A percentile compares a stretch with the other conserved stretches of the same genome.
Evolutionary conservation across 768 basidiomycete genomes (phyloP).

Genomic region (Ramaria sp.): DNA sequence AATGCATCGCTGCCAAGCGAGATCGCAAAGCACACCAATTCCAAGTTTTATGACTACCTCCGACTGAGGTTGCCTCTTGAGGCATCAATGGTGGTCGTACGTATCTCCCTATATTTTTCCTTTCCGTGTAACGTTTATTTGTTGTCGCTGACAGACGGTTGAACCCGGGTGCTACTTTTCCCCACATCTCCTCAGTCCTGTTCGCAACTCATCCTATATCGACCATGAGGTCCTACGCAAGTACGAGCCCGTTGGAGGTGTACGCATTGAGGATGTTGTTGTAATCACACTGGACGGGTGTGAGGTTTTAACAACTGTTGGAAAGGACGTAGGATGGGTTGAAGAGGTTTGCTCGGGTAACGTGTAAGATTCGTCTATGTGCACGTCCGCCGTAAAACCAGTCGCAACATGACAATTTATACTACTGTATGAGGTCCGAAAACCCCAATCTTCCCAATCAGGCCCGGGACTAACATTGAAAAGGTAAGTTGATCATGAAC

Average conservation of each 20-base stretch:
- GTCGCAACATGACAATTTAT: too few species aligned
- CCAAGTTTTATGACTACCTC: slow-evolving; percentile 70
- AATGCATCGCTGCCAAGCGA: slow-evolving; percentile 9
- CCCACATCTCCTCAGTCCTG: slow-evolving; percentile 57
- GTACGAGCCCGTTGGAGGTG: slow-evolving; percentile 81
- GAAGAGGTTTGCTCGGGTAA: slow-evolving; percentile 74
- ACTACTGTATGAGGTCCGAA: too few species aligned
- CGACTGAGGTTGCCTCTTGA: slow-evolving; percentile 66
- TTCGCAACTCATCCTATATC: slow-evolving; percentile 54
- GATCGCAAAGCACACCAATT: slow-evolving; percentile 30
- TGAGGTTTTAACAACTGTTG: slow-evolving; percentile 80
- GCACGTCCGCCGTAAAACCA: too few species aligned
- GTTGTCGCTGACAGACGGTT: slow-evolving; percentile 48
- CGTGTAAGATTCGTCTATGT: slow-evolving; percentile 13
- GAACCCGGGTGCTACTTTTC: slow-evolving; percentile 89
- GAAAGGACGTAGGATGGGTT: slow-evolving; percentile 73
- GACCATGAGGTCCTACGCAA: slow-evolving; percentile 54
- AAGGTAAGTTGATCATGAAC: too few species aligned
- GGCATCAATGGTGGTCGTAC: slow-evolving; percentile 76
- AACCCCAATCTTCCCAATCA: too few species aligned
- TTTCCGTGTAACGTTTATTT: not conserved
- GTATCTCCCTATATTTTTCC: slow-evolving; percentile 20
- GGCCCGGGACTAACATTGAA: too few species aligned
- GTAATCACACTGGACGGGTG: slow-evolving; percentile 62
- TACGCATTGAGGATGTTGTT: slow-evolving; percentile 90